Evolutionary conservation across 257 asterid genomes (phyloP).

Genomic region (Fraxinus pennsylvanica): DNA sequence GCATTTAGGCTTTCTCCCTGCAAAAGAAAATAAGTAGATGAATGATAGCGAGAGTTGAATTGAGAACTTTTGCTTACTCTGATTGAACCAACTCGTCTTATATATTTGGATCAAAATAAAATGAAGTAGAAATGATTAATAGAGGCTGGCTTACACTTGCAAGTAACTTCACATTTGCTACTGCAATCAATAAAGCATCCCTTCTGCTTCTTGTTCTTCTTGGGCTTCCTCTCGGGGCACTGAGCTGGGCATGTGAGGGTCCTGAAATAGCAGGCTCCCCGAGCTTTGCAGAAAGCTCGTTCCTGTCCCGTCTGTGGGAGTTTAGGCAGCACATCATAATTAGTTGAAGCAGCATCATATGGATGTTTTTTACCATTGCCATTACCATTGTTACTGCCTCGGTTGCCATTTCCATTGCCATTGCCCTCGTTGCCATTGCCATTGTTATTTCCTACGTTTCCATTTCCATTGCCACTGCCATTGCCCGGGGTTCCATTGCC

Average conservation of each 20-base stretch:
- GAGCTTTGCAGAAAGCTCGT: constrained; percentile 44
- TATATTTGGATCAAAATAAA: neutral
- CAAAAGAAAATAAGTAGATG: neutral
- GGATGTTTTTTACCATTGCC: constrained; percentile 25
- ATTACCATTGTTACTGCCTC: constrained; percentile 22
- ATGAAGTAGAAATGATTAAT: neutral
- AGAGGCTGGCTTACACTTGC: constrained; percentile 49
- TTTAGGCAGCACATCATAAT: constrained; percentile 35
- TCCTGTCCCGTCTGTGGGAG: constrained; percentile 47
- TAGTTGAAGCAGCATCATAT: constrained; percentile 42
- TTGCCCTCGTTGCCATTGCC: neutral
- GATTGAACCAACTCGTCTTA: neutral
- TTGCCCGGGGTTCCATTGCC: constrained; percentile 19
- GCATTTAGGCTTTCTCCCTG: constrained; percentile 73
- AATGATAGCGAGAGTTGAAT: neutral
- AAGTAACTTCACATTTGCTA: constrained; percentile 62
- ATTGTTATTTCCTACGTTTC: neutral
- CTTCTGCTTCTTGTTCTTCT: constrained; percentile 52
- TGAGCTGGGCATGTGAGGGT: constrained; percentile 57
- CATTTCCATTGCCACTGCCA: constrained; percentile 4
- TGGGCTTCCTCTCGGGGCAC: constrained; percentile 61
- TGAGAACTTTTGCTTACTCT: neutral
- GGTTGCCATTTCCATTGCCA: constrained; percentile 20
- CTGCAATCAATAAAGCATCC: constrained; percentile 69
- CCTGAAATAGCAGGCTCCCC: constrained; percentile 41